Conservation (phyloP, 1,284 basidiomycete species). For the Leccinum pachyderme region DNA sequence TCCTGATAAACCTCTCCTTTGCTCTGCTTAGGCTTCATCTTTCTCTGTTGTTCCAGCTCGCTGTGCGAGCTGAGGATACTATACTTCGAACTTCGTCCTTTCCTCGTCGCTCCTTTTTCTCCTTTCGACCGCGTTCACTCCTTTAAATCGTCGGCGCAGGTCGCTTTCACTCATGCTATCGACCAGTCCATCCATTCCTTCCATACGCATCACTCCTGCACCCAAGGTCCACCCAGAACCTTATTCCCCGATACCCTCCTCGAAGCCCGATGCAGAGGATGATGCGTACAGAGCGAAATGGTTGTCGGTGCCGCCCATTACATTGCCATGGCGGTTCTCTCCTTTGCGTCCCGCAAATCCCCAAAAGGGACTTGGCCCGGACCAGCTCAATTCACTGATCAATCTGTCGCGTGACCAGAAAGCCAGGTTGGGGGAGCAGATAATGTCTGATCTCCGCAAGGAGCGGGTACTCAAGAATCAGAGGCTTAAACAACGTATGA, state of each 20-base stretch:
- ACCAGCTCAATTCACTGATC: constrained; percentile 62
- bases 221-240: constrained; percentile 46
- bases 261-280: constrained; percentile 32
- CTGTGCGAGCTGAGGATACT: constrained; percentile 9
- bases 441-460: constrained; percentile 60
- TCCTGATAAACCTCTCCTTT: neutral
- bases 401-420: constrained; percentile 56
- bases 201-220: constrained; percentile 66
- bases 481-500: constrained; percentile 69
- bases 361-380: constrained; percentile 57
- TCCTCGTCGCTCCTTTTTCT: constrained; percentile 6
- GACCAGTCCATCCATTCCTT: constrained; percentile 49
- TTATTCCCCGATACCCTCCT: constrained; percentile 55
- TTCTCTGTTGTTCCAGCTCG: neutral
- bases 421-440: constrained; percentile 44
- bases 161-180: constrained; percentile 47
- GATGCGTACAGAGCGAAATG: constrained; percentile 54
- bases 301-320: constrained; percentile 54
- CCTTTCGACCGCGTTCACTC: constrained; percentile 4
- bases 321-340: constrained; percentile 45
- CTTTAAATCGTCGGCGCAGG: constrained; percentile 42
- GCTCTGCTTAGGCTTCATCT: neutral
- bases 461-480: constrained; percentile 72
- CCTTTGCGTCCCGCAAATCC: constrained; percentile 48
- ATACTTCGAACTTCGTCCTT: neutral